Base-by-base conservation (phyloP, 176 grass and related monocot genomes). In the Eragrostis curvula region DNA sequence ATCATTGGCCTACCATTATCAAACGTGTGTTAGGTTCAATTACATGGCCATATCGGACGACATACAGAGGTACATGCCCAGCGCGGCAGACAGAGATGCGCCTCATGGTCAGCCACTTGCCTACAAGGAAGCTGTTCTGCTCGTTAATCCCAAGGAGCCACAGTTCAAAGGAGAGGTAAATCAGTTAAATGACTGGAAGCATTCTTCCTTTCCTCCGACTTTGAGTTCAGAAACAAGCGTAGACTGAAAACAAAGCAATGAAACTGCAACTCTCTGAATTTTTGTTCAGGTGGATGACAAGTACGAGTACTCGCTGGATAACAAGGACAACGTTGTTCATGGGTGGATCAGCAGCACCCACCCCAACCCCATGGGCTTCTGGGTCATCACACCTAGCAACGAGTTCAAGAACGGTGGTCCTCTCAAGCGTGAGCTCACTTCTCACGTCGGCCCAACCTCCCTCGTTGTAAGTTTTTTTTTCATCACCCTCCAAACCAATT, bases 1-100 rank as follows among this genome's bases (percentile, higher is more conserved):
- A 12, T 12, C 12, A 14, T 14, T 49, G 3, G 10, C 10, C 36
- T 68, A 9, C 39, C 41, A 71, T 17, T 28, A 71, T 61, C 11
- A 39, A 58, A 20, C 59, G 5, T 13, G 9, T 85, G 60, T 16
- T 2, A 94, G 85, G 29, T 94, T 97, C 66, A 71, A 83, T 4
- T 97, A 92, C 69, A 97, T 97, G 92, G 90, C 80, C 8, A 43
- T 94, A 73, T 88, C 92, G 8, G 95, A 97, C 73, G 70, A 88
- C 1, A 90, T 86, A 60, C 87, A 94, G 72, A 82, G 84, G 18
- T 76, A 65, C 71, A 97, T 97, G 95, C 95, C 95, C 0, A 85
- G n/a, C 2, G 76, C 42, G 0, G 39, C 9, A 0, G 92, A 97
- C 67, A 85, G 95, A 67, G 28, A 71, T 0, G 16, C 70, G 7